A percentile compares a stretch with the other conserved stretches of the same genome.
Evolutionary conservation across 192 early-diverging fungal genomes (phyloP).

Genomic region (Diversispora epigaea): DNA sequence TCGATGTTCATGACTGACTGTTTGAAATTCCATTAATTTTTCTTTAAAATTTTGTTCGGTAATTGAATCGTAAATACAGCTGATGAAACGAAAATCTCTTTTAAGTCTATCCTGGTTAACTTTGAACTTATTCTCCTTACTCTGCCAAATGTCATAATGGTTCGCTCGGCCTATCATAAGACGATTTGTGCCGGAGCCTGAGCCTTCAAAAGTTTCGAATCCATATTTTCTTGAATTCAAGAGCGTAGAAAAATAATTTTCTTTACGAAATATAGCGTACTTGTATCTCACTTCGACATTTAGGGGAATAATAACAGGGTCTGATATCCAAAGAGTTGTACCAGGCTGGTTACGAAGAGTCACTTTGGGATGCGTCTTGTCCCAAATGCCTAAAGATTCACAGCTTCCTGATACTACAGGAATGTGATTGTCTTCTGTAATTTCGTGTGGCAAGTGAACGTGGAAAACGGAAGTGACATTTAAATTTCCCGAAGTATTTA

Average conservation of each 20-base stretch:
- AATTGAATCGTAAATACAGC: not conserved
- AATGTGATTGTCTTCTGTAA: not conserved
- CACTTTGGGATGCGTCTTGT: not conserved
- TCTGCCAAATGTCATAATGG: constrained; percentile 2
- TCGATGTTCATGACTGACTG: not conserved
- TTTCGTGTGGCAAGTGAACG: not conserved
- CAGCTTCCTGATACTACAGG: not conserved
- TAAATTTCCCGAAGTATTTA: not conserved
- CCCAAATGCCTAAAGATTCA: not conserved
- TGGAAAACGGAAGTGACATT: not conserved
- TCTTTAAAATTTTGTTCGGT: not conserved
- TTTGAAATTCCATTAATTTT: not conserved
- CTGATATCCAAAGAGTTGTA: not conserved
- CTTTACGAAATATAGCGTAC: not conserved
- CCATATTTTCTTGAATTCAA: not conserved
- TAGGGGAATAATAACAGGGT: not conserved
- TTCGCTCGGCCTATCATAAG: not conserved
- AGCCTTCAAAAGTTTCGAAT: not conserved
- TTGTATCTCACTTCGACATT: not conserved
- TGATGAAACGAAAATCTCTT: not conserved
- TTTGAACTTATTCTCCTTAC: not conserved
- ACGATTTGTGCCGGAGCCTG: not conserved
- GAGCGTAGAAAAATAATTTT: not conserved
- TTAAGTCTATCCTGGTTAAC: not conserved
- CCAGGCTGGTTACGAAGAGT: not conserved